Percentiles rank a stretch among this genome's conserved stretches.
Evolutionary conservation across 768 basidiomycete genomes (phyloP).

Genomic region (Rubroboletus pulcherrimus): DNA sequence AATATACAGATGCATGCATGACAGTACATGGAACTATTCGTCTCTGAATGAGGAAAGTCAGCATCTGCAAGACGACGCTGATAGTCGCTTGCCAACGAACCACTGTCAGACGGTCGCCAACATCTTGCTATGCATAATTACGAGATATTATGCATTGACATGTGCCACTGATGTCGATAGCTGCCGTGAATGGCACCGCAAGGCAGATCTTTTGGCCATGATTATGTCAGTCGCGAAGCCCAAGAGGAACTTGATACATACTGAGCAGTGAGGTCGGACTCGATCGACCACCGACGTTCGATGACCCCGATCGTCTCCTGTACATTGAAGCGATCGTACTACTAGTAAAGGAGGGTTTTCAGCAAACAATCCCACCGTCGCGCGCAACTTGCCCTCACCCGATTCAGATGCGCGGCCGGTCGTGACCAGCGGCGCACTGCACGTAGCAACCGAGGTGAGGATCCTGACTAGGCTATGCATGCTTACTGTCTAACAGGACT

Average conservation of each 20-base stretch:
- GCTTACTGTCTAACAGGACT: background rate
- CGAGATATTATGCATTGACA: too few species aligned
- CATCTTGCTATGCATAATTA: too few species aligned
- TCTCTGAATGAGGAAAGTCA: background rate
- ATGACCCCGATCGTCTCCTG: slow-evolving; percentile 6
- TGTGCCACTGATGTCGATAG: too few species aligned
- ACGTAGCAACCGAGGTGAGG: slow-evolving; percentile 2
- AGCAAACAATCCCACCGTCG: background rate
- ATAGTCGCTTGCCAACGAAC: too few species aligned
- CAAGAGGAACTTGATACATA: slow-evolving; percentile 6
- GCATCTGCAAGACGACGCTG: too few species aligned
- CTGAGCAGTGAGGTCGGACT: background rate
- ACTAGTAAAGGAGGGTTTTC: background rate
- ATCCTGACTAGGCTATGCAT: background rate
- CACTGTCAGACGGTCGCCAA: too few species aligned
- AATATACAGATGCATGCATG: background rate
- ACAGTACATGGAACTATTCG: too few species aligned
- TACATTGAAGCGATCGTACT: slow-evolving; percentile 4
- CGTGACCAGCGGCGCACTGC: slow-evolving; percentile 5
- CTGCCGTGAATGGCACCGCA: too few species aligned
- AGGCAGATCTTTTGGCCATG: background rate
- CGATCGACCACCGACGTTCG: slow-evolving; percentile 4
- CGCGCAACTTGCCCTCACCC: background rate
- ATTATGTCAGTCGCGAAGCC: slow-evolving; percentile 1
- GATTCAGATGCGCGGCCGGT: slow-evolving; percentile 6